Conservation (phyloP, 768 basidiomycete genomes). For the Candolleomyces aberdarensis region DNA sequence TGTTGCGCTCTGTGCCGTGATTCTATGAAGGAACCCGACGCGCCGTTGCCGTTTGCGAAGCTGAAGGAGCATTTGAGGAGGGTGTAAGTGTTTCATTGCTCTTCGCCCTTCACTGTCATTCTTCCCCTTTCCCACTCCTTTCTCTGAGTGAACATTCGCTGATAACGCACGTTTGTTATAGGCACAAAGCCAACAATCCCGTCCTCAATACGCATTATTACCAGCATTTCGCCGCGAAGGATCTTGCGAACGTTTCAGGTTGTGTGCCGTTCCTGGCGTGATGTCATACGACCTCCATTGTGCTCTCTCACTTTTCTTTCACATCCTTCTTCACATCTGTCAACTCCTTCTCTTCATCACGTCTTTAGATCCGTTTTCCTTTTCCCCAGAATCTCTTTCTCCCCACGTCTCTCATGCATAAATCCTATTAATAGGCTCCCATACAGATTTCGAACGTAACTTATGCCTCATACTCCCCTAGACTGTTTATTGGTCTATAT, state of each 20-base stretch:
- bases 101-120: background rate
- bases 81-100: slow-evolving; percentile 13
- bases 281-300: background rate
- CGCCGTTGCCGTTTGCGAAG: slow-evolving; percentile 19
- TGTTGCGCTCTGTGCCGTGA: slow-evolving; percentile 34
- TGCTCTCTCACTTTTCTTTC: background rate
- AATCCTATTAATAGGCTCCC: background rate
- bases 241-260: background rate
- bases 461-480: background rate
- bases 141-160: background rate
- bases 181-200: slow-evolving; percentile 18
- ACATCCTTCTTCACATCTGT: background rate
- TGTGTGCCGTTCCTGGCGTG: background rate
- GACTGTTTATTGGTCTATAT: background rate
- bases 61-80: slow-evolving; percentile 30
- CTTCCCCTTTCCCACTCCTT: too few species aligned
- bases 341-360: background rate
- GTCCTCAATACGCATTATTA: slow-evolving; percentile 26
- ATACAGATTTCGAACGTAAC: background rate
- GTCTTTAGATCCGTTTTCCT: background rate
- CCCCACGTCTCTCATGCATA: background rate
- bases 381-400: background rate
- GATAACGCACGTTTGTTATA: background rate
- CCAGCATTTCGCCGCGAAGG: slow-evolving; percentile 21
- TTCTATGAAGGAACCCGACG: slow-evolving; percentile 27